These are phyloP conservation scores for Penicillium expansum DNA, from an alignment of 2,329 filamentous ascomycete species.

Conservation along the genomic window DNA sequence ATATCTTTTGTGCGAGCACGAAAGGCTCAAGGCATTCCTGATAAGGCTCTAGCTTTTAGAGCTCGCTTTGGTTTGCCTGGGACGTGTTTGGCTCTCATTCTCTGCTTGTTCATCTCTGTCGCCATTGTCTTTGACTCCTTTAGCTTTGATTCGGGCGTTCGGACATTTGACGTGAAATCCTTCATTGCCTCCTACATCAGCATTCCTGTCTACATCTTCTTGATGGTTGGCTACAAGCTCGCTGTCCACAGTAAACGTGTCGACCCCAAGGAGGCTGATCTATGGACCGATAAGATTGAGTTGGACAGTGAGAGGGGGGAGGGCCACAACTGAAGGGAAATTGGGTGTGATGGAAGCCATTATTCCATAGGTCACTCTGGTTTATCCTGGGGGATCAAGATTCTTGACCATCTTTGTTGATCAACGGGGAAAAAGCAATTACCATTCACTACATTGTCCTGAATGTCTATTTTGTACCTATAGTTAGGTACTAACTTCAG, in stretches of 20 bases:
- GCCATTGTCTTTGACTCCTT: conserved; percentile 80
- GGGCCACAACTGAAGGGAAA: neutral
- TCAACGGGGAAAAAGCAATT: neutral
- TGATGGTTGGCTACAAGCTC: conserved; percentile 67
- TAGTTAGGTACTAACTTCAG: neutral
- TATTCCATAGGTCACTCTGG: neutral
- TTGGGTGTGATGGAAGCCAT: neutral
- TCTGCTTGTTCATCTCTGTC: conserved; percentile 69
- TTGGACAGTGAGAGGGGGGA: neutral
- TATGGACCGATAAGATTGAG: conserved; percentile 50
- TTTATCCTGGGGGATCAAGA: neutral
- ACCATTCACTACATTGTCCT: neutral
- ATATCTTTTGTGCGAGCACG: conserved; percentile 64
- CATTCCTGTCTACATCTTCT: conserved; percentile 67
- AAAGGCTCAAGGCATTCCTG: conserved; percentile 56
- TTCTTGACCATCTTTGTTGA: neutral
- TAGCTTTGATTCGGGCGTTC: conserved; percentile 42
- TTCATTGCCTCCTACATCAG: conserved; percentile 75
- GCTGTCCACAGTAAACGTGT: conserved; percentile 54
- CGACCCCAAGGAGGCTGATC: conserved; percentile 59
- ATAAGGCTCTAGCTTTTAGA: conserved; percentile 58
- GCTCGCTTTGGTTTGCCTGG: conserved; percentile 70
- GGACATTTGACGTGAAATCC: conserved; percentile 64
- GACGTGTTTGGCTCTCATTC: conserved; percentile 63
- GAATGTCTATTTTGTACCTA: neutral